Conservation (phyloP, 768 basidiomycete genomes). For the Megacollybia marginata region DNA sequence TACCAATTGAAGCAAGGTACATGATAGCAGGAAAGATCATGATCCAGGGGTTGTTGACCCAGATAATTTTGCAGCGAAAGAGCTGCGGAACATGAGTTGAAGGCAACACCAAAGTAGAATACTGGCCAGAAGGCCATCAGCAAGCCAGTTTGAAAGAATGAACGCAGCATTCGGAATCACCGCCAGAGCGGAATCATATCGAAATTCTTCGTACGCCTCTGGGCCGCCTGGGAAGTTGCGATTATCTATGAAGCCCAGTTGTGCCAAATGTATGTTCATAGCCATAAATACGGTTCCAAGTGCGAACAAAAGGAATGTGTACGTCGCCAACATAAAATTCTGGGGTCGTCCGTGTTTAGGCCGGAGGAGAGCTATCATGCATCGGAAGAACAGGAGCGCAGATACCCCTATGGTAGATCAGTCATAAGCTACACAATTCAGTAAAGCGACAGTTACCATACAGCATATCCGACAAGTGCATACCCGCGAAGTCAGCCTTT, state of each 20-base stretch:
- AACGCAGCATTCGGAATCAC: constrained; percentile 11
- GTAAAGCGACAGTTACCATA: neutral
- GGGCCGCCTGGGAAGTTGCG: constrained; percentile 25
- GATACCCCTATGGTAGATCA: neutral
- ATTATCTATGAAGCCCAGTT: constrained; percentile 22
- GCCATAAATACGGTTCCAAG: constrained; percentile 12
- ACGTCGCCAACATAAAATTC: neutral
- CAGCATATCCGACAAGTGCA: neutral
- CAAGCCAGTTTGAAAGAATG: constrained; percentile 12
- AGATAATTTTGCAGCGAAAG: constrained; percentile 5
- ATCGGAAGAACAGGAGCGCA: constrained; percentile 1
- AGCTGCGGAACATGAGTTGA: neutral
- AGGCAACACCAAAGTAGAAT: neutral
- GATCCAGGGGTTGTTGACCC: constrained; percentile 3
- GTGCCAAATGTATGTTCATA: constrained; percentile 10
- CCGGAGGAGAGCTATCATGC: neutral
- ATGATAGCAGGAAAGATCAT: constrained; percentile 6
- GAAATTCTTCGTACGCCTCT: constrained; percentile 11
- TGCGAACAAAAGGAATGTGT: constrained; percentile 5
- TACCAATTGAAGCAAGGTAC: constrained; percentile 8
- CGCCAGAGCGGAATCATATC: constrained; percentile 8
- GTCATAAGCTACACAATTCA: too few relatives aligned
- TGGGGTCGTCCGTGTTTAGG: neutral
- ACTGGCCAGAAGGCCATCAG: constrained; percentile 14
- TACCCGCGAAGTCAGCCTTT: neutral